A percentile compares a stretch with the other conserved stretches of the same genome.
These are phyloP conservation scores for Rhizophora apiculata DNA, from an alignment of 345 rosid genomes.

Conservation along the genomic window DNA sequence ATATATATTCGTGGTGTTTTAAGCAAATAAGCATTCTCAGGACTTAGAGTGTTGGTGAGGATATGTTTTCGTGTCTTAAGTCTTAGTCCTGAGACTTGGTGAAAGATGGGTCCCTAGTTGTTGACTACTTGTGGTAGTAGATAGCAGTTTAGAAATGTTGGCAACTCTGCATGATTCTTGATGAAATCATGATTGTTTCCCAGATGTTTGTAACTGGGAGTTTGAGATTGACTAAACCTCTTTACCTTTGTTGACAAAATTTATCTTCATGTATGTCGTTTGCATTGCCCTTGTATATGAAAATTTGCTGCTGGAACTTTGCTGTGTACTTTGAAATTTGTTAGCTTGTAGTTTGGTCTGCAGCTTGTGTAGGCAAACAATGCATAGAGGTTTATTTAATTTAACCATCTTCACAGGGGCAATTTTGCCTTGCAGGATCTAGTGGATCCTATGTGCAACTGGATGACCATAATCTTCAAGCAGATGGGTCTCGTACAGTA, in stretches of 20 bases:
- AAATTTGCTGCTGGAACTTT: background rate
- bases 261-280: background rate
- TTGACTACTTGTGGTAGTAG: too few relatives aligned
- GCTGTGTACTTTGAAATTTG: background rate
- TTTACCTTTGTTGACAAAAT: background rate
- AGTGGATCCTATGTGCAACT: constrained; percentile 35
- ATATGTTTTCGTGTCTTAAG: too few relatives aligned
- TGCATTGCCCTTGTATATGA: background rate
- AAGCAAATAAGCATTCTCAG: too few relatives aligned
- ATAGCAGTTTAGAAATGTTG: background rate
- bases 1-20: too few relatives aligned
- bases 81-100: too few relatives aligned
- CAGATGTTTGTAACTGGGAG: background rate
- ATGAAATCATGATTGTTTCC: background rate
- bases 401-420: background rate
- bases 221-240: background rate
- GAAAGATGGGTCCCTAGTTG: too few relatives aligned
- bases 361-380: background rate
- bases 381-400: background rate
- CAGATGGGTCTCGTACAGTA: constrained; percentile 38
- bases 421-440: constrained; percentile 41
- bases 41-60: too few relatives aligned
- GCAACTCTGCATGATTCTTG: background rate
- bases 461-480: constrained; percentile 39
- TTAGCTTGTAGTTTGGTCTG: background rate